These are phyloP conservation scores for Annulohypoxylon stygium DNA, from an alignment of 495 filamentous ascomycete genomes.

Conservation along the genomic window DNA sequence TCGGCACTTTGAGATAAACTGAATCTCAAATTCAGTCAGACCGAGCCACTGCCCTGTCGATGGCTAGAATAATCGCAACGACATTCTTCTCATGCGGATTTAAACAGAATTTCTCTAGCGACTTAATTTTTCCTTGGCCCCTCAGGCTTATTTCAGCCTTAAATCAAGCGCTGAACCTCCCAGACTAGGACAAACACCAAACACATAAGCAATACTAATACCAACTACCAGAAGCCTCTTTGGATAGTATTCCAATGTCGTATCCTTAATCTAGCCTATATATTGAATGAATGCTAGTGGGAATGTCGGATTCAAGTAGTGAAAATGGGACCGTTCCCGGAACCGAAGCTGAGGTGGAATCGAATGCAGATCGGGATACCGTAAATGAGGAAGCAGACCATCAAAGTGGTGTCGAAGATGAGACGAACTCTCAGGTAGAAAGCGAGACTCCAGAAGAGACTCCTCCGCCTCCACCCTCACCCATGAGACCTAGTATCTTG, in stretches of 20 bases:
- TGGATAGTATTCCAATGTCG: background rate
- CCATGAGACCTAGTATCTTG: background rate
- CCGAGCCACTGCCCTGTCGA: background rate
- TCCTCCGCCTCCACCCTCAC: conserved; percentile 1
- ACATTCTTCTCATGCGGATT: background rate
- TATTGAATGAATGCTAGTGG: background rate
- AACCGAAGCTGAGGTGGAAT: background rate
- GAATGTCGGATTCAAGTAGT: conserved; percentile 7
- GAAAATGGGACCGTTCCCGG: background rate
- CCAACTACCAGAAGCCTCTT: background rate
- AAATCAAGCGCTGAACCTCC: background rate
- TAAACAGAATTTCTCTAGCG: background rate
- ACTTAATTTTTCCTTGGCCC: background rate
- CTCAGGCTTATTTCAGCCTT: background rate
- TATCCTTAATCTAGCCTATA: too few species aligned
- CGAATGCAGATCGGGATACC: background rate
- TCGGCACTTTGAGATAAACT: background rate
- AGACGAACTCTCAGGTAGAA: conserved; percentile 7
- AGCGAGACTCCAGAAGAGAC: background rate
- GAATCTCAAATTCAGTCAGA: background rate
- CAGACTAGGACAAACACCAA: background rate
- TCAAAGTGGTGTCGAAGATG: background rate
- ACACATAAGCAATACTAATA: too few species aligned
- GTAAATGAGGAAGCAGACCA: background rate
- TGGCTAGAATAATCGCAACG: background rate